phyloP scores from a whole-genome alignment of 2,329 filamentous ascomycete species.

The Claviceps sp. region DNA sequence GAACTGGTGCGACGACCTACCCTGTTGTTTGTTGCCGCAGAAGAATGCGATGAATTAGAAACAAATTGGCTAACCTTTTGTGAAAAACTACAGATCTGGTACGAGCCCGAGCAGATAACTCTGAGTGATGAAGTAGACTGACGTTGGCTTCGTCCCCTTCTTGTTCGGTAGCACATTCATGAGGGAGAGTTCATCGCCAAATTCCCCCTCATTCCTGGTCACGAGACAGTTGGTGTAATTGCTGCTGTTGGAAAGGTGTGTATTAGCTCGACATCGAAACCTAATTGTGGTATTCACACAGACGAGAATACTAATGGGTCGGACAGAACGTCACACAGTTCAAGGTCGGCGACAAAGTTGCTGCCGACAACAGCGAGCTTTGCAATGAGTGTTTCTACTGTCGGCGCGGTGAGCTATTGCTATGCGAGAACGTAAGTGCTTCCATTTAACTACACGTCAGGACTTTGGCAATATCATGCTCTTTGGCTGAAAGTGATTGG shows the following conservation, averaged over 20 bases:
- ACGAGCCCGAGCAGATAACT: slow-evolving; percentile 5
- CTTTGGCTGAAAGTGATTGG: neutral
- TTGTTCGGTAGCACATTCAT: slow-evolving; percentile 37
- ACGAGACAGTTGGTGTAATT: slow-evolving; percentile 55
- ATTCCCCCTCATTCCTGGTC: slow-evolving; percentile 54
- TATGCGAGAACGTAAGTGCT: slow-evolving; percentile 46
- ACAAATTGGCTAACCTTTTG: slow-evolving; percentile 9
- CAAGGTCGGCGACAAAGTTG: slow-evolving; percentile 48
- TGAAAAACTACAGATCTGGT: slow-evolving; percentile 20
- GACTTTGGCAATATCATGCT: neutral
- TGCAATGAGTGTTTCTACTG: slow-evolving; percentile 65
- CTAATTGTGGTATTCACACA: neutral
- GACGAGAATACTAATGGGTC: neutral
- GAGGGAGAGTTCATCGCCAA: slow-evolving; percentile 53
- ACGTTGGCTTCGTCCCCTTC: neutral
- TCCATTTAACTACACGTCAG: neutral
- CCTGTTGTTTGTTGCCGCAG: neutral
- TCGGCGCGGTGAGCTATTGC: slow-evolving; percentile 50
- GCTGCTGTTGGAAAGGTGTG: slow-evolving; percentile 37
- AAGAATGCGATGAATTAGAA: neutral
- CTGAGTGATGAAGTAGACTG: neutral
- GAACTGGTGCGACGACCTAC: slow-evolving; percentile 27
- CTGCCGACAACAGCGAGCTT: slow-evolving; percentile 51
- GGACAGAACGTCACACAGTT: slow-evolving; percentile 43
- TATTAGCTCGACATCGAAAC: neutral